Evolutionary conservation across 106 monocot genomes (phyloP), one percentile per base, ranked within the genome.

Genomic region (Phalaenopsis equestris): DNA sequence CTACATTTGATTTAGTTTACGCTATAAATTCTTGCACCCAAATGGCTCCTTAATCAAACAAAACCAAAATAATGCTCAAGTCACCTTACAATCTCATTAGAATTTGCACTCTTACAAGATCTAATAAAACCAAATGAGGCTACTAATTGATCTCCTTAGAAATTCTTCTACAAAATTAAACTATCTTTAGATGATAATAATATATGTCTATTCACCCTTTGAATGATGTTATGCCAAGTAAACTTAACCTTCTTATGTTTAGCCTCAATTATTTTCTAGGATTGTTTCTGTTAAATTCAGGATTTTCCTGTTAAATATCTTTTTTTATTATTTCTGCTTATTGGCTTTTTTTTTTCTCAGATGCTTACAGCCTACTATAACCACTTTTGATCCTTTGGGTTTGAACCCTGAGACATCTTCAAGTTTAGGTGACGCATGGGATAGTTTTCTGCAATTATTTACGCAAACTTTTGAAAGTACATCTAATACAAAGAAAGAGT

Each of bases 301-400:
- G 10, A 70, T 15, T 70, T 43, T 74, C 4, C 42, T 42, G 3
- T 42, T 74, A 19, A 8, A 17, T 45, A 6, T 42, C 30, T 42
- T 68, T 37, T 2, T 9, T 42, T 42, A 9, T 73, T 73, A 41
- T 73, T 73, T 41, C 73, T 18, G 16, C 73, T 8, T 42, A 74
- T 74, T 18, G 8, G 42, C n/a, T 36, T 42, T 74, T 45, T 64
- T 79, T 67, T 56, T 85, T 12, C 61, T 80, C 83, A 91, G 96
- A 77, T 80, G 77, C 58, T 68, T 46, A 78, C 70, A 72, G 73
- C 68, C 85, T 36, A 75, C 56, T 58, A 82, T 83, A 72, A 77
- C 91, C 36, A 73, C 39, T n/a, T 97, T 94, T 85, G 90, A 96
- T 84, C 93, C 90, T 30, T 83, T 93, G 86, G 90, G 91, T 47